Conservation (phyloP, 495 filamentous ascomycete species). For the Bacidia rubella region DNA sequence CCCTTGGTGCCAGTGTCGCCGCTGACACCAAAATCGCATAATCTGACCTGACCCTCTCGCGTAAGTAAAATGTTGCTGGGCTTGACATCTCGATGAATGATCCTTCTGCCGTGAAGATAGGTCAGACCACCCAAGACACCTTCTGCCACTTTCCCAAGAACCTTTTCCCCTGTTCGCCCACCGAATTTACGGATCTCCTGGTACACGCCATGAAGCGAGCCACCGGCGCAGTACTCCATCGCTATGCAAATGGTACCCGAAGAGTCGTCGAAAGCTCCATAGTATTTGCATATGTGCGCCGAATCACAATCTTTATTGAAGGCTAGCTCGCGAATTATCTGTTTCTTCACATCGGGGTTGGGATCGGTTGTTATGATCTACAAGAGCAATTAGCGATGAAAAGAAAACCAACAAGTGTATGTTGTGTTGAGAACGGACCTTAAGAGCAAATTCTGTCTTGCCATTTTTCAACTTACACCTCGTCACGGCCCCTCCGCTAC, state of each 20-base stretch:
- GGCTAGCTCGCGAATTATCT: conserved; percentile 85
- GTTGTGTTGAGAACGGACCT: conserved; percentile 48
- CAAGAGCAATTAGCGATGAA: conserved; percentile 5
- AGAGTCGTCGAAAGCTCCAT: conserved; percentile 87
- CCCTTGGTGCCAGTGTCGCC: conserved; percentile 98
- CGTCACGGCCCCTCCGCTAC: conserved; percentile 90
- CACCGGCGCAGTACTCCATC: conserved; percentile 98
- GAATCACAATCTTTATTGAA: conserved; percentile 97
- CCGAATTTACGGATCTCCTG: conserved; percentile 91
- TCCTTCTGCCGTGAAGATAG: conserved; percentile 91
- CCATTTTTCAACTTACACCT: conserved; percentile 76
- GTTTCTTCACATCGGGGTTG: conserved; percentile 92
- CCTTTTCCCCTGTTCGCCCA: conserved; percentile 91
- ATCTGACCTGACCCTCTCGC: conserved; percentile 83
- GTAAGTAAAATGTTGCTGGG: conserved; percentile 93
- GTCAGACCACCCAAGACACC: conserved; percentile 88
- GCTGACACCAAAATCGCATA: conserved; percentile 95
- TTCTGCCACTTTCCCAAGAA: conserved; percentile 94
- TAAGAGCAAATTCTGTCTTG: conserved; percentile 90
- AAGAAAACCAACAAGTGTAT: neutral
- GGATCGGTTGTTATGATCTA: conserved; percentile 97
- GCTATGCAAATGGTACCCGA: conserved; percentile 93
- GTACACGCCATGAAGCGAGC: conserved; percentile 89
- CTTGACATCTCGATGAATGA: conserved; percentile 98
- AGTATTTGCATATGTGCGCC: conserved; percentile 90